Evolutionary conservation across 225 moss, liverwort and hornwort species (phyloP).

Genomic region (Sphagnum tenellum): DNA sequence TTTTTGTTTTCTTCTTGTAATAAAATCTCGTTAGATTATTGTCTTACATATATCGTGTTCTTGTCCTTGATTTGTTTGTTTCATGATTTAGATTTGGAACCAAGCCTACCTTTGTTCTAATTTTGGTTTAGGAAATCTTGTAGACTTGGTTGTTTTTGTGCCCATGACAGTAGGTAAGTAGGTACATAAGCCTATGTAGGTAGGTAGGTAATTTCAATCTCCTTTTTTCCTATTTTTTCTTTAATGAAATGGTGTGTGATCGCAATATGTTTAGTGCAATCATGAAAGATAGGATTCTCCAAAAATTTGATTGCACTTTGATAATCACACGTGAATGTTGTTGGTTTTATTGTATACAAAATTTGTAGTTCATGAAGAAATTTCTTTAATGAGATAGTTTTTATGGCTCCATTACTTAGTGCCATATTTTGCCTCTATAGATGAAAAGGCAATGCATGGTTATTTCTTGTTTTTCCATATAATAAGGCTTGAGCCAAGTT

Average conservation of each 20-base stretch:
- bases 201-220: not conserved
- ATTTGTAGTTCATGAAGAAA: not conserved
- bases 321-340: not conserved
- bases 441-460: not conserved
- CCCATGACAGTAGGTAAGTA: no score
- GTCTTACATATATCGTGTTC: no score
- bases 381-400: not conserved
- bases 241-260: constrained; percentile 1
- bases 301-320: not conserved
- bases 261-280: not conserved
- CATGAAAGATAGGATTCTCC: not conserved
- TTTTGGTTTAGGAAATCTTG: no score
- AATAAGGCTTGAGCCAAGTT: no score
- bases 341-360: not conserved
- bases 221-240: not conserved
- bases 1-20: no score
- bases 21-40: no score
- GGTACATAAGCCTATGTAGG: no score
- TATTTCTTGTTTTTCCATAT: not conserved
- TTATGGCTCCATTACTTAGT: not conserved
- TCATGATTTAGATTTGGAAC: no score
- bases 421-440: not conserved
- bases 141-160: no score
- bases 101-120: no score
- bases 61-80: no score